Evolutionary conservation across 2,329 filamentous ascomycete species (phyloP).

Genomic region (Alternaria sp.): DNA sequence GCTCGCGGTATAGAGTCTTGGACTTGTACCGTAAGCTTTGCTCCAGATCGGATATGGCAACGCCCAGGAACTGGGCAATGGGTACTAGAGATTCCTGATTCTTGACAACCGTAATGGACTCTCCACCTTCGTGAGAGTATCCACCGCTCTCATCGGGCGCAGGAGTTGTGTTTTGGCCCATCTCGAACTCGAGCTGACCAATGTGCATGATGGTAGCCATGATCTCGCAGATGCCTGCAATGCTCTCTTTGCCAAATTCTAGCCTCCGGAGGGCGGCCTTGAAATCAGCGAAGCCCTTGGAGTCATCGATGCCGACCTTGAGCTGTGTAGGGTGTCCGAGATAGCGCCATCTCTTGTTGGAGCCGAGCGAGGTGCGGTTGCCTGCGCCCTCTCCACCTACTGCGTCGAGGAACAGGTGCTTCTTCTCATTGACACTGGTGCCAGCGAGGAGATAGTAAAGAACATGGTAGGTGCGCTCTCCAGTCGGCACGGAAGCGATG

Average conservation of each 20-base stretch:
- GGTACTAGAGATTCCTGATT: conserved; percentile 90
- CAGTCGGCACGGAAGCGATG: conserved; percentile 89
- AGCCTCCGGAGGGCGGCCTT: conserved; percentile 93
- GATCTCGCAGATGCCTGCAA: conserved; percentile 96
- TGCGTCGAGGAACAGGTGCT: conserved; percentile 74
- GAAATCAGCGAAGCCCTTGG: conserved; percentile 95
- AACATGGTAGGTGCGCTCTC: conserved; percentile 94
- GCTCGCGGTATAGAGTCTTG: conserved; percentile 93
- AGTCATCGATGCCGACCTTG: conserved; percentile 95
- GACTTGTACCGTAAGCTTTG: conserved; percentile 92
- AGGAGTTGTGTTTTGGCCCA: conserved; percentile 76
- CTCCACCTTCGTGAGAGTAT: conserved; percentile 92
- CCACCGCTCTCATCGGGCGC: conserved; percentile 91
- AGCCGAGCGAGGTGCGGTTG: conserved; percentile 60
- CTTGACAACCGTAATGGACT: conserved; percentile 83
- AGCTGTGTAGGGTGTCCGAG: conserved; percentile 95
- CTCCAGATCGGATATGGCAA: conserved; percentile 81
- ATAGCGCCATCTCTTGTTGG: conserved; percentile 91
- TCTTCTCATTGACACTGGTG: conserved; percentile 87
- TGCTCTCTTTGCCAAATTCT: conserved; percentile 90
- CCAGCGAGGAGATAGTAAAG: conserved; percentile 95
- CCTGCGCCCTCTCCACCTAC: conserved; percentile 57
- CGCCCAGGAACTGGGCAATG: conserved; percentile 92
- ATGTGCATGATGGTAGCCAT: conserved; percentile 95
- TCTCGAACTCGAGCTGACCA: conserved; percentile 93